Base-by-base conservation (phyloP, 129 eudicot species). In the Arctium minus region DNA sequence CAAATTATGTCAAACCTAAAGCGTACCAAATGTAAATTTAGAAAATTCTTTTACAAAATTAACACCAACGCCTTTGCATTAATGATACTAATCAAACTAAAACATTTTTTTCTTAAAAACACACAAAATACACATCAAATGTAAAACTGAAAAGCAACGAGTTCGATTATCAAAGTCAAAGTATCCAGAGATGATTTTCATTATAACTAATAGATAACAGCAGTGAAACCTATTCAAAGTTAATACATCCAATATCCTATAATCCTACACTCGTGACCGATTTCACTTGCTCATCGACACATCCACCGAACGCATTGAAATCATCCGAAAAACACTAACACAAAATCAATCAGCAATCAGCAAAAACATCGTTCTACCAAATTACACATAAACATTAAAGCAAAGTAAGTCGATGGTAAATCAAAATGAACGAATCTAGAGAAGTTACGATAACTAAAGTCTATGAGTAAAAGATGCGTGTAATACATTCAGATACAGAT, bases 1-100 rank as follows among this genome's bases (percentile, higher is more conserved):
- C 62, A 67, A 39, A 40, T 64, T 39, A 40, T 74, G 70, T 82
- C 70, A 82, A 75, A 67, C 75, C 85, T 42, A 82, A 82, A 37
- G 69, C 76, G 75, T 65, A 75, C n/a, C 80, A 67, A 74, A 65
- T n/a, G 13, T 65, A 39, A 29, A 48, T 5, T n/a, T 22, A 4
- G 33, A 31, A 38, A 73, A 62, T 0, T 30, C 29, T 73, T 38
- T 30, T 27, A 38, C 74, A 27, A 73, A 36, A 73, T 40, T 39
- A 15, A 64, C 32, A 74, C 85, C 80, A 74, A 81, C 7, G 2
- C 85, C 46, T 81, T 72, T 50, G 84, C 79, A 56, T 80, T 17
- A 8, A 70, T 18, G 79, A 30, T 48, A 75, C 42, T n/a, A 33
- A 13, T 46, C 69, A 9, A 75, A 60, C 62, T 32, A 48, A 75